These are phyloP conservation scores for Metarhizium brunneum DNA, from an alignment of 2,329 filamentous ascomycete genomes.

Conservation along the genomic window DNA sequence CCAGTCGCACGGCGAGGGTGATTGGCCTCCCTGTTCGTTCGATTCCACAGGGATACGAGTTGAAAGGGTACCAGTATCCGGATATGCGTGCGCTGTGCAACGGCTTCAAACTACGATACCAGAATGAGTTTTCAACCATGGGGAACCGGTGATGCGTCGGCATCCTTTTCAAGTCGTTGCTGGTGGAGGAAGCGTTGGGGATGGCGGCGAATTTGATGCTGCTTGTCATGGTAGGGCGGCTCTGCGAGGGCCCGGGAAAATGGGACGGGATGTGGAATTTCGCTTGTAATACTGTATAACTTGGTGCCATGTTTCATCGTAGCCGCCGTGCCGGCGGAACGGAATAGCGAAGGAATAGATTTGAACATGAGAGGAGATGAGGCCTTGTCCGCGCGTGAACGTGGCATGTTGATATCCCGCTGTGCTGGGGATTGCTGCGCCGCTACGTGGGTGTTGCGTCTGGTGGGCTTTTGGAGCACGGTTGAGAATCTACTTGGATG, in stretches of 20 bases:
- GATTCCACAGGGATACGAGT: constrained; percentile 86
- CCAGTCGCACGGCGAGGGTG: constrained; percentile 63
- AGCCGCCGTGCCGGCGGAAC: background rate
- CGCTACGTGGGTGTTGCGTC: too few relatives aligned
- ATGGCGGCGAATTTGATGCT: background rate
- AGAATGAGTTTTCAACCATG: constrained; percentile 57
- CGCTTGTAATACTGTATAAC: background rate
- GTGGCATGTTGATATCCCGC: too few relatives aligned
- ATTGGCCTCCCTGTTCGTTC: constrained; percentile 81
- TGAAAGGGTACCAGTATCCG: constrained; percentile 81
- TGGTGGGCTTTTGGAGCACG: too few relatives aligned
- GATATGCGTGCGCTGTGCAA: constrained; percentile 95
- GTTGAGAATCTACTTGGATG: too few relatives aligned
- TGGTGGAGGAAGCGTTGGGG: too few relatives aligned
- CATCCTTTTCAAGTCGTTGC: too few relatives aligned
- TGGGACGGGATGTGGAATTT: background rate
- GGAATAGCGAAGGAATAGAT: background rate
- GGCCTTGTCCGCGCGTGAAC: too few relatives aligned
- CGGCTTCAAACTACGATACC: constrained; percentile 82
- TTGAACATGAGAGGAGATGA: background rate
- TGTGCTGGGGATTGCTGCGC: too few relatives aligned
- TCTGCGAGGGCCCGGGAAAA: background rate
- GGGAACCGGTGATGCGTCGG: constrained; percentile 17
- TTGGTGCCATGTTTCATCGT: background rate
- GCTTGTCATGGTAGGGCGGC: too few relatives aligned